A percentile compares a stretch with the other conserved stretches of the same genome.
These are phyloP conservation scores for Plasmopara muralis DNA, from an alignment of 352 stramenopile genomes.

Conservation along the genomic window DNA sequence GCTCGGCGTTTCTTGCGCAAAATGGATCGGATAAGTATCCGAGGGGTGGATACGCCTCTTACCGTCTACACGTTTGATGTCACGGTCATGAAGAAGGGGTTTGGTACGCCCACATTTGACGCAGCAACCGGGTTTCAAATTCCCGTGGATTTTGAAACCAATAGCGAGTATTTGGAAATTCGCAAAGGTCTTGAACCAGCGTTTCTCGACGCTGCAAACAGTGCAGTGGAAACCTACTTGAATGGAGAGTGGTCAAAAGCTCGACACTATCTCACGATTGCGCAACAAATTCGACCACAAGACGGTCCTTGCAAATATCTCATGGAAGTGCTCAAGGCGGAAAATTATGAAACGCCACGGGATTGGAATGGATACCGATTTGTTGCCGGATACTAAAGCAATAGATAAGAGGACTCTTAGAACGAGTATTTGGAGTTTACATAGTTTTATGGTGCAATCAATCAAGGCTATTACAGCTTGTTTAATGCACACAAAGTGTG, in stretches of 20 bases:
- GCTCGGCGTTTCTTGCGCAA: conserved; percentile 73
- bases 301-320: conserved; percentile 89
- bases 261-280: conserved; percentile 62
- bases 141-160: conserved; percentile 75
- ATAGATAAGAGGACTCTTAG: too few species aligned
- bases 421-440: too few species aligned
- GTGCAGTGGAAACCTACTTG: conserved; percentile 71
- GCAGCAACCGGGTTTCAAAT: conserved; percentile 48
- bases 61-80: conserved; percentile 87
- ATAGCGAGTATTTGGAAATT: conserved; percentile 80
- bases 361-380: conserved; percentile 90
- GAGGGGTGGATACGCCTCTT: conserved; percentile 70
- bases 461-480: too few species aligned
- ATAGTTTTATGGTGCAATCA: too few species aligned
- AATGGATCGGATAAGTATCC: conserved; percentile 83
- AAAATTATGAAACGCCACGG: conserved; percentile 77
- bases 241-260: conserved; percentile 68
- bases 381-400: conserved; percentile 62
- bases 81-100: conserved; percentile 68
- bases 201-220: conserved; percentile 63
- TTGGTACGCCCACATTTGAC: conserved; percentile 68
- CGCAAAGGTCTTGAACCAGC: conserved; percentile 71
- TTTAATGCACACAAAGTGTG: too few species aligned
- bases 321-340: conserved; percentile 85
- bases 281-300: conserved; percentile 63